A percentile compares a stretch with the other conserved stretches of the same genome.
phyloP scores from a whole-genome alignment of 148 eudicot species.

The Spergularia marina region DNA sequence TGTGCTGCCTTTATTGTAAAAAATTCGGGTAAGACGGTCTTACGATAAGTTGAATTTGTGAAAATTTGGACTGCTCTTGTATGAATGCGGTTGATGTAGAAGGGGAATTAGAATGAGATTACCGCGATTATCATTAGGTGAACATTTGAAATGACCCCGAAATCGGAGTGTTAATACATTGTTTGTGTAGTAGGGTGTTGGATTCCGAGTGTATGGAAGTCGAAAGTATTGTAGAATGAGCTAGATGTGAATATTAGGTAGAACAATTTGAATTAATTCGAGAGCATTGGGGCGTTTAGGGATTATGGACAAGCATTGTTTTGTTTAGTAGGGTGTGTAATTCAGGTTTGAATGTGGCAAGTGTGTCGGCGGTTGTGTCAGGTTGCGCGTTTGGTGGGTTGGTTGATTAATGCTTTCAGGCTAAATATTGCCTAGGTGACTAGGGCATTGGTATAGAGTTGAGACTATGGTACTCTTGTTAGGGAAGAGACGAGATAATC shows the following conservation, averaged over 20 bases:
- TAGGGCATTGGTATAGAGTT: no score
- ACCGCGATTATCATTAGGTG: no score
- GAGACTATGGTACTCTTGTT: neutral
- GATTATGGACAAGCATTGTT: neutral
- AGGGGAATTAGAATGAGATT: no score
- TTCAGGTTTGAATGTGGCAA: neutral
- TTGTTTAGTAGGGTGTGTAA: neutral
- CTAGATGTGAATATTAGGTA: neutral
- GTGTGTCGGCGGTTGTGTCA: neutral
- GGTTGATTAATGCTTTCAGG: no score
- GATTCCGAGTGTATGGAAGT: no score
- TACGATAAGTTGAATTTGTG: neutral
- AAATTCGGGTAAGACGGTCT: neutral
- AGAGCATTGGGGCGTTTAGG: neutral
- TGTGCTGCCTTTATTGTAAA: neutral
- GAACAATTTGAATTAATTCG: neutral
- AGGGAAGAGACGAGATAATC: neutral
- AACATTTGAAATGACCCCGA: no score
- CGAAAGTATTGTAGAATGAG: neutral
- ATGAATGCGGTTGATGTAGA: no score
- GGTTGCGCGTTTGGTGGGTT: neutral
- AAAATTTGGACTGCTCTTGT: no score
- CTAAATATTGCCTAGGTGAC: no score
- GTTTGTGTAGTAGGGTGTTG: no score
- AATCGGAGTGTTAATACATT: no score